A percentile compares a stretch with the other conserved stretches of the same genome.
Evolutionary conservation across 768 basidiomycete species (phyloP).

Genomic region (Fomitopsis pulvina): DNA sequence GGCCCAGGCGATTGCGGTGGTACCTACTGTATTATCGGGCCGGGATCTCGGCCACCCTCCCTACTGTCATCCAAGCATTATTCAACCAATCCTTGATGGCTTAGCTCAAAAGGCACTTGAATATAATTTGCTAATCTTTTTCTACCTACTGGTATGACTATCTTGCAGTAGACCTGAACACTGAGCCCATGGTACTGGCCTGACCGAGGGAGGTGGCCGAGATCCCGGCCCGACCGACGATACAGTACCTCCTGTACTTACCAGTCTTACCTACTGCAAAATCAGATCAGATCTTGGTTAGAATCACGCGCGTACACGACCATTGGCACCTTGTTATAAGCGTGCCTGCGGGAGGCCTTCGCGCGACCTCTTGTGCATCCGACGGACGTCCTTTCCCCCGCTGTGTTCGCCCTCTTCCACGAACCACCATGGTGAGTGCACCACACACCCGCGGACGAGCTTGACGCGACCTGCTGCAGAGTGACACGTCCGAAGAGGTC

Average conservation of each 20-base stretch:
- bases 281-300: not conserved
- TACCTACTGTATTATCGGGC: too few species aligned
- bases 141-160: too few species aligned
- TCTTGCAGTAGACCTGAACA: too few species aligned
- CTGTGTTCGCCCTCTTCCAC: not conserved
- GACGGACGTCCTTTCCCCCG: conserved; percentile 5
- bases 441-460: not conserved
- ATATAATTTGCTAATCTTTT: too few species aligned
- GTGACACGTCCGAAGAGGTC: conserved; percentile 18
- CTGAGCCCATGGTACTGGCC: too few species aligned
- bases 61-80: too few species aligned
- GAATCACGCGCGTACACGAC: conserved; percentile 1
- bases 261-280: not conserved
- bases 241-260: not conserved
- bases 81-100: too few species aligned
- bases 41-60: too few species aligned
- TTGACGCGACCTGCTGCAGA: conserved; percentile 8
- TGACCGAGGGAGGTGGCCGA: too few species aligned
- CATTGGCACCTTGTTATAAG: not conserved
- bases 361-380: not conserved
- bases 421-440: conserved; percentile 12
- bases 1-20: too few species aligned
- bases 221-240: too few species aligned
- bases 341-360: not conserved
- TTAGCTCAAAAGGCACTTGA: too few species aligned